Conservation (phyloP, 2,329 filamentous ascomycete species). For the Coniochaeta sp. region DNA sequence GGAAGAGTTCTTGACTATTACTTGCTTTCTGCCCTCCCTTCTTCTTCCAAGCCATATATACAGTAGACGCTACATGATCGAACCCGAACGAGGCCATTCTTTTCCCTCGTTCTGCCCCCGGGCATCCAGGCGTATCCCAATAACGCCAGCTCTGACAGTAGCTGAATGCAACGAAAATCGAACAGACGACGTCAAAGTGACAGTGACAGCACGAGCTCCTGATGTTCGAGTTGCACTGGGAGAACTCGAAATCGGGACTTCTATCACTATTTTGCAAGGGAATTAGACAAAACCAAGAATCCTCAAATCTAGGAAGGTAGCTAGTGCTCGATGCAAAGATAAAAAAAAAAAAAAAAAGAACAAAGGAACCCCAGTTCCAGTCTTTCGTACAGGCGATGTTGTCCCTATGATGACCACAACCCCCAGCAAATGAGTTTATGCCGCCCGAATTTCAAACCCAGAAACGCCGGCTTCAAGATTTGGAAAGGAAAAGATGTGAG, state of each 20-base stretch:
- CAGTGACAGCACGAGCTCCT: background rate
- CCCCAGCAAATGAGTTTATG: background rate
- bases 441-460: background rate
- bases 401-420: conserved; percentile 1
- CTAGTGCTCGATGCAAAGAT: background rate
- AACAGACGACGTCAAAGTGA: background rate
- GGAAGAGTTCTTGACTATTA: background rate
- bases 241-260: background rate
- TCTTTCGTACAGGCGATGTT: background rate
- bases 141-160: background rate
- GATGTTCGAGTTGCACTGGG: background rate
- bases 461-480: background rate
- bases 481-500: background rate
- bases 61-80: background rate
- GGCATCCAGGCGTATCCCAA: background rate
- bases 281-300: conserved; percentile 11
- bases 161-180: background rate
- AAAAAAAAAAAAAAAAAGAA: background rate
- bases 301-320: background rate
- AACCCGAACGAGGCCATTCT: background rate
- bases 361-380: background rate
- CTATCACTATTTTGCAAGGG: background rate
- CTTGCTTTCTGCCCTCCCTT: background rate
- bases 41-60: background rate
- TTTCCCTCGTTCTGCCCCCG: background rate